Evolutionary conservation across 1,284 basidiomycete genomes (phyloP).

Genomic region (Naganishia sp.): DNA sequence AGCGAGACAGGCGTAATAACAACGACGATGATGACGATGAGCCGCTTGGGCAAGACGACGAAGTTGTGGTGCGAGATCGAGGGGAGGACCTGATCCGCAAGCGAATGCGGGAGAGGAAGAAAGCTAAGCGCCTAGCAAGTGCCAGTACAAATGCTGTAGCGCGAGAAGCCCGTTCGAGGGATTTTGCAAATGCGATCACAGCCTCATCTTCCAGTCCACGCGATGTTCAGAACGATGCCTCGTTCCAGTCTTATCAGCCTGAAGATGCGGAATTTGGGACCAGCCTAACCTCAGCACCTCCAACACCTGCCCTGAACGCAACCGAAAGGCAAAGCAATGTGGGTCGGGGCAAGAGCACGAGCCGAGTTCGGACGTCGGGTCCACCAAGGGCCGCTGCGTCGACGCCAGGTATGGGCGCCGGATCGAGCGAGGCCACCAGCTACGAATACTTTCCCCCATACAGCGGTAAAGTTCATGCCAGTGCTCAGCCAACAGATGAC

Average conservation of each 20-base stretch:
- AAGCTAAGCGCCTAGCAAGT: constrained; percentile 43
- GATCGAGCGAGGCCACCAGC: neutral
- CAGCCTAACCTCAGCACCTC: constrained; percentile 34
- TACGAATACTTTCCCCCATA: constrained; percentile 15
- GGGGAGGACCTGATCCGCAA: constrained; percentile 60
- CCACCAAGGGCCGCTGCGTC: constrained; percentile 6
- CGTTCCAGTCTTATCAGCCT: constrained; percentile 9
- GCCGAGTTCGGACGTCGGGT: constrained; percentile 5
- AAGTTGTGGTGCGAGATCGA: constrained; percentile 50
- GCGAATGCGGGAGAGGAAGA: constrained; percentile 57
- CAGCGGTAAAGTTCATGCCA: neutral
- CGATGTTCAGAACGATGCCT: constrained; percentile 1
- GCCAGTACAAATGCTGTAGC: constrained; percentile 20
- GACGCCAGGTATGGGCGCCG: neutral
- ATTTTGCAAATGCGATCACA: neutral
- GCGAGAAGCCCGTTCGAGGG: constrained; percentile 21
- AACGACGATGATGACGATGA: constrained; percentile 22
- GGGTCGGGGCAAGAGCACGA: constrained; percentile 25
- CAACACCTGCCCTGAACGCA: constrained; percentile 2
- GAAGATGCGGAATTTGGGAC: constrained; percentile 21
- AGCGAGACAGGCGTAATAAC: constrained; percentile 7
- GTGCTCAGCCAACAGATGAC: neutral
- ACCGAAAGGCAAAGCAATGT: constrained; percentile 32
- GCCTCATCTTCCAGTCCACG: neutral
- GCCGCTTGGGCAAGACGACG: constrained; percentile 17